Evolutionary conservation across 164 flowering plant species (phyloP), one percentile per base, ranked within the genome.

Genomic region (Vitis rupestris): DNA sequence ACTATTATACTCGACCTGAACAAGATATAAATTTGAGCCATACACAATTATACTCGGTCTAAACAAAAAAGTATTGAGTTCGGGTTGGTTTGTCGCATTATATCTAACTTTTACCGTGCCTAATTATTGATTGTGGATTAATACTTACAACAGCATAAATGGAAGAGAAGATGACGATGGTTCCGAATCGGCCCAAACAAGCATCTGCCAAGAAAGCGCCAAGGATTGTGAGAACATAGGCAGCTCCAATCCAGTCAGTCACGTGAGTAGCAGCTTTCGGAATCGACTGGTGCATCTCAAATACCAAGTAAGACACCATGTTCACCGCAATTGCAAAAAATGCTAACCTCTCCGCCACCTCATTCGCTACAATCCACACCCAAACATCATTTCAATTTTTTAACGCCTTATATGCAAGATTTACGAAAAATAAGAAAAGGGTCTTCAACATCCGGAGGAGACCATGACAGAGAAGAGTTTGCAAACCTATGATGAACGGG

Each of bases 141-240:
- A 23, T 27, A 15, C 81, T 77, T 82, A 91, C 94, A 74, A 82
- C 74, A 2, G 84, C 82, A 57, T 90, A 89, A 56, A 89, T 73
- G 75, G 75, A 78, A 14, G 91, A 84, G 80, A 90, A 91, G 72
- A 79, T 23, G 59, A 88, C 68, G 77, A 88, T 86, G 71, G 89
- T 87, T 16, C 49, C 65, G 74, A 88, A 88, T 29, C 97, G 83
- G 52, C 94, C 91, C 64, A 88, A 73, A 53, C 88, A 91, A 57
- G 94, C 90, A 73, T 91, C 94, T 11, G 93, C 90, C 2, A 89
- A 47, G 53, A 89, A 88, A 2, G 97, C 97, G 63, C 97, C 97
- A 0, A 91, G 66, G 23, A 91, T 64, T 0, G 94, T 84, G 2
- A 88, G 82, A 50, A 86, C 79, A 65, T 64, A 91, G 13, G 90